A percentile compares a stretch with the other conserved stretches of the same genome.
phyloP scores from a whole-genome alignment of 2,329 filamentous ascomycete species.

The Neoscytalidium dimidiatum region DNA sequence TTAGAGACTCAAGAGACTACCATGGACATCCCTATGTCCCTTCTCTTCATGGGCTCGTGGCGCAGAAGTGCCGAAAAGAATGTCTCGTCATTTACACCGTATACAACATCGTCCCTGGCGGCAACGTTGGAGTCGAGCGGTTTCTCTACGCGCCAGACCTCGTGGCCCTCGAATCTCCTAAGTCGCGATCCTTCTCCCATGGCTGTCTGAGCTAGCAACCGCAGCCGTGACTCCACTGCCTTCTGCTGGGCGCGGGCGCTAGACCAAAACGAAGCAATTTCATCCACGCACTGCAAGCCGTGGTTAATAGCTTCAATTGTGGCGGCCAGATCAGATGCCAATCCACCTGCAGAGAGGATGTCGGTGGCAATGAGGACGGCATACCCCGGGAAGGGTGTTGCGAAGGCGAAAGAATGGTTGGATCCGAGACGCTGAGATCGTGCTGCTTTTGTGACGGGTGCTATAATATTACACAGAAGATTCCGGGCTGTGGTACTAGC shows the following conservation, averaged over 20 bases:
- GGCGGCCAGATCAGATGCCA: slow-evolving; percentile 50
- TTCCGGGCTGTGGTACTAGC: slow-evolving; percentile 25
- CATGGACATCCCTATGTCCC: not conserved
- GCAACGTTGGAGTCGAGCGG: slow-evolving; percentile 3
- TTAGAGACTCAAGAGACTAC: not conserved
- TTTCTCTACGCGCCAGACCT: slow-evolving; percentile 13
- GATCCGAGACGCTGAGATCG: slow-evolving; percentile 31
- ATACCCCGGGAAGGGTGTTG: slow-evolving; percentile 65
- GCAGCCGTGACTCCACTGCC: slow-evolving; percentile 50
- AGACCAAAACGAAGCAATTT: slow-evolving; percentile 62
- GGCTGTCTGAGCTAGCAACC: slow-evolving; percentile 45
- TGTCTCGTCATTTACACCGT: slow-evolving; percentile 30
- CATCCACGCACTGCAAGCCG: slow-evolving; percentile 57
- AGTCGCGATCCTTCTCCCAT: not conserved
- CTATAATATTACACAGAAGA: slow-evolving; percentile 38
- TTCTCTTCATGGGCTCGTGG: not conserved
- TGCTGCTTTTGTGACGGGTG: slow-evolving; percentile 30
- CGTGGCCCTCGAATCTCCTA: not conserved
- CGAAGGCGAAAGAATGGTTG: slow-evolving; percentile 43
- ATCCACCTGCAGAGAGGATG: slow-evolving; percentile 63
- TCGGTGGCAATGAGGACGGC: slow-evolving; percentile 66
- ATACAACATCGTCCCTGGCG: slow-evolving; percentile 45
- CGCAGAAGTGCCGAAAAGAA: slow-evolving; percentile 2
- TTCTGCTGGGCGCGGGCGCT: slow-evolving; percentile 55
- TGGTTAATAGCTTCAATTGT: slow-evolving; percentile 57